A percentile compares a stretch with the other conserved stretches of the same genome.
These are phyloP conservation scores for Clitopilus passeckerianus DNA, from an alignment of 768 basidiomycete species.

Conservation along the genomic window DNA sequence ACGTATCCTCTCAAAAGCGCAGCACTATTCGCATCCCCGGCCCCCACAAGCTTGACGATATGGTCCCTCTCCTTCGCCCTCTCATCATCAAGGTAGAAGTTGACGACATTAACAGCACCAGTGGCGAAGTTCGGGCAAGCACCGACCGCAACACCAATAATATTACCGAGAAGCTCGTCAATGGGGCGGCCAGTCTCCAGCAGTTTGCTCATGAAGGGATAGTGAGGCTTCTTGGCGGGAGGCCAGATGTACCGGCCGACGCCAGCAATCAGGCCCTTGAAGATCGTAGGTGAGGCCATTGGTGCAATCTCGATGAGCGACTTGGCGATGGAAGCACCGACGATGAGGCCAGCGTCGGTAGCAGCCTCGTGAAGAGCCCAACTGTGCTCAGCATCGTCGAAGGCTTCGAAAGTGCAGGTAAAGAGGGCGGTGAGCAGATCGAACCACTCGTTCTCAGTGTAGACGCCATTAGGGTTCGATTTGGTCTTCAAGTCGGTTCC, in stretches of 20 bases:
- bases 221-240: conserved; percentile 16
- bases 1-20: conserved; percentile 43
- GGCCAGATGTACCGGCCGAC: conserved; percentile 11
- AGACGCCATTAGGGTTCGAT: conserved; percentile 34
- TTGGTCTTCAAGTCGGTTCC: conserved; percentile 44
- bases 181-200: conserved; percentile 28
- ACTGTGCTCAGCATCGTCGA: conserved; percentile 24
- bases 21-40: conserved; percentile 23
- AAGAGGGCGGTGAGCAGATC: conserved; percentile 32
- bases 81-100: conserved; percentile 46
- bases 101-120: conserved; percentile 41
- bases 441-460: conserved; percentile 42
- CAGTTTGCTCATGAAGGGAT: conserved; percentile 34
- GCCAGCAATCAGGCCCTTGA: not conserved
- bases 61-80: conserved; percentile 31
- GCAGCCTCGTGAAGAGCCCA: conserved; percentile 25
- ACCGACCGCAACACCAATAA: conserved; percentile 42
- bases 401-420: conserved; percentile 16
- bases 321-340: conserved; percentile 25
- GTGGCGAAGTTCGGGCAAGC: conserved; percentile 42
- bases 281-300: conserved; percentile 13
- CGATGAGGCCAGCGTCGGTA: conserved; percentile 19
- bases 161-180: conserved; percentile 36
- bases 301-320: conserved; percentile 21
- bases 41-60: conserved; percentile 30